A percentile compares a stretch with the other conserved stretches of the same genome.
Conservation (phyloP, 257 asterid species). For the Ehretia macrophylla region DNA sequence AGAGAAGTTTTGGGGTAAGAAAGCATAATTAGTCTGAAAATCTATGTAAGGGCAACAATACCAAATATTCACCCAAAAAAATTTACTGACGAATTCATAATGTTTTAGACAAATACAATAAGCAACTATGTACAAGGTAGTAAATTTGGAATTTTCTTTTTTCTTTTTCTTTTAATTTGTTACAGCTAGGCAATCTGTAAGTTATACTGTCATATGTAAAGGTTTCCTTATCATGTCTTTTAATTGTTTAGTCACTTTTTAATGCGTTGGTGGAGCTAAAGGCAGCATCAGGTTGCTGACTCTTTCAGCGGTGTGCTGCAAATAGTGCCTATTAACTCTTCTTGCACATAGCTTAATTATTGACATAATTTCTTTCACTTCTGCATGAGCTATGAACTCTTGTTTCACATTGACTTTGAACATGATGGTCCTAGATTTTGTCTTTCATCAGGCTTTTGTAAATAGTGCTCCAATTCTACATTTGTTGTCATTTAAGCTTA, state of each 20-base stretch:
- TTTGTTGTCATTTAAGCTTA: constrained; percentile 15
- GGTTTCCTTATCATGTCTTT: not conserved
- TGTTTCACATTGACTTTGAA: not conserved
- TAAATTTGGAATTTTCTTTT: not conserved
- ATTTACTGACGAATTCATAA: too few relatives aligned
- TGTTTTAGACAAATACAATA: not conserved
- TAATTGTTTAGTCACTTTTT: too few relatives aligned
- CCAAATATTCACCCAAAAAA: not conserved
- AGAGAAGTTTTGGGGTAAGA: too few relatives aligned
- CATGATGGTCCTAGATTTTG: not conserved
- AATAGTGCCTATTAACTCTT: not conserved
- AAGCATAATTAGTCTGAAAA: not conserved
- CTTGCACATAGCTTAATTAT: not conserved
- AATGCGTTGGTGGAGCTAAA: too few relatives aligned
- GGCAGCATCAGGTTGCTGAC: too few relatives aligned
- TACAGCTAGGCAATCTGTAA: not conserved
- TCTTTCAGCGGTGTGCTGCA: not conserved
- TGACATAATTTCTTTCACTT: not conserved
- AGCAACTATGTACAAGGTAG: not conserved
- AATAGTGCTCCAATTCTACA: not conserved
- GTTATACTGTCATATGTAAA: not conserved
- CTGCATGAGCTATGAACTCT: not conserved
- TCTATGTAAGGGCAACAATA: not conserved
- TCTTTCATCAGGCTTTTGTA: too few relatives aligned
- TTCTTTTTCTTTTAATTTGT: not conserved